A percentile compares a stretch with the other conserved stretches of the same genome.
Evolutionary conservation across 2,329 filamentous ascomycete species (phyloP).

Genomic region (Phialocephala sp.): DNA sequence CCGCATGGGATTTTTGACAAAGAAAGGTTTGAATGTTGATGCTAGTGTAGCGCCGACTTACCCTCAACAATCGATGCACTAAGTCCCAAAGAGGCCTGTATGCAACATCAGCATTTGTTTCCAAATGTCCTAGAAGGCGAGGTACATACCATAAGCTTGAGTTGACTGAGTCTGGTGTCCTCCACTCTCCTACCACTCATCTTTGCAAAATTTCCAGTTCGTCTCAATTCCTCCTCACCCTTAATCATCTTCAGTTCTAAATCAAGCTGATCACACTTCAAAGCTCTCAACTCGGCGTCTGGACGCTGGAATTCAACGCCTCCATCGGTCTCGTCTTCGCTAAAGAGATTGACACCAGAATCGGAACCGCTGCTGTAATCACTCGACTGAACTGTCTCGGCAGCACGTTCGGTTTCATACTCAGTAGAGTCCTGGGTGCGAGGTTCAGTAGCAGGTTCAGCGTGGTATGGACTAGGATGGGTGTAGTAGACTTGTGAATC

Average conservation of each 20-base stretch:
- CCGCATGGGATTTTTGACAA: too few species aligned
- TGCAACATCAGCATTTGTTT: not conserved
- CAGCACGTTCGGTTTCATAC: too few species aligned
- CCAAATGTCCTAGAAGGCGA: not conserved
- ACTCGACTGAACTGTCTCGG: too few species aligned
- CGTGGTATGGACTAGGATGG: too few species aligned
- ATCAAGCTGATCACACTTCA: not conserved
- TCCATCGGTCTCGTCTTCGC: too few species aligned
- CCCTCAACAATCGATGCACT: not conserved
- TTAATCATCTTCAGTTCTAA: not conserved
- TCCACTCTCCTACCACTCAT: not conserved
- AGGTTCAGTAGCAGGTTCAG: too few species aligned
- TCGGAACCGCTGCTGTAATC: too few species aligned
- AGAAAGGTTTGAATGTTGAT: not conserved
- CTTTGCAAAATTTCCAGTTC: not conserved
- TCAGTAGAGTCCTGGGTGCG: too few species aligned
- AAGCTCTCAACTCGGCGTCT: not conserved
- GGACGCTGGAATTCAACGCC: too few species aligned
- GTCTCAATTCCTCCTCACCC: not conserved
- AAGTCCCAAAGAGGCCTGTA: not conserved
- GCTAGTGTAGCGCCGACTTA: not conserved
- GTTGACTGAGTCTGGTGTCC: not conserved
- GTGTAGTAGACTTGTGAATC: too few species aligned
- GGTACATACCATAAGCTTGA: not conserved
- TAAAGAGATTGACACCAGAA: too few species aligned